Evolutionary conservation across 2,329 filamentous ascomycete species (phyloP), one percentile per base, ranked within the genome.

Genomic region (Aspergillus costaricaensis): DNA sequence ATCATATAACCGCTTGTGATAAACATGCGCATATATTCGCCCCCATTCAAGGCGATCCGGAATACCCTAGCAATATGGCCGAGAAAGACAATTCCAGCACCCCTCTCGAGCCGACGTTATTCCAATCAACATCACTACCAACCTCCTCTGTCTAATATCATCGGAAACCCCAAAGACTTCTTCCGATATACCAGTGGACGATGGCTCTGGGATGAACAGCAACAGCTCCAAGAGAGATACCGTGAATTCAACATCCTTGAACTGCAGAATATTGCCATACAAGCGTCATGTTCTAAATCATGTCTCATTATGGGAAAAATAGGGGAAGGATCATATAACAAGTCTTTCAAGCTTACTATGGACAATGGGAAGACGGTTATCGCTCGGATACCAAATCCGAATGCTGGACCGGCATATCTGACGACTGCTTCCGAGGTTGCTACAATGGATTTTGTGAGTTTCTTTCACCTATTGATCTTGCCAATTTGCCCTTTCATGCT

Each of bases 391-490:
- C 68, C 69, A 3, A 67, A 63, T 59, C 65, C 55, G 9, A 68
- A 65, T 64, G 64, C 65, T 5, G 69, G 68, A 1, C 65, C 59
- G 7, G 23, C 61, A 6, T 51, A 59, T 25, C 64, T 58, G 30
- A 66, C 62, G 1, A 70, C 67, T 17, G 69, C 69, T 4, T 61
- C 60, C 17, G 70, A 72, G 53, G 68, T 72, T 15, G 69, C 68
- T 3, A 68, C 57, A 3, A 62, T 65, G 48, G 57, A 67, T 9
- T 62, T 61, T 59, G 61, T 67, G 55, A 32, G 23, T 30, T 5
- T 1, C 6, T n/a, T 49, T 17, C 1, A 30, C 25, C 23, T 32
- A 10, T 19, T 30, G 5, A n/a, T 15, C 56, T 41, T 21, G 12
- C 21, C 38, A 12, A 25, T 39, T 5, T 6, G 9, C 10, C 30